A percentile compares a stretch with the other conserved stretches of the same genome.
phyloP scores from a whole-genome alignment of 2,329 filamentous ascomycete genomes.

The Arthrinium phaeospermum region DNA sequence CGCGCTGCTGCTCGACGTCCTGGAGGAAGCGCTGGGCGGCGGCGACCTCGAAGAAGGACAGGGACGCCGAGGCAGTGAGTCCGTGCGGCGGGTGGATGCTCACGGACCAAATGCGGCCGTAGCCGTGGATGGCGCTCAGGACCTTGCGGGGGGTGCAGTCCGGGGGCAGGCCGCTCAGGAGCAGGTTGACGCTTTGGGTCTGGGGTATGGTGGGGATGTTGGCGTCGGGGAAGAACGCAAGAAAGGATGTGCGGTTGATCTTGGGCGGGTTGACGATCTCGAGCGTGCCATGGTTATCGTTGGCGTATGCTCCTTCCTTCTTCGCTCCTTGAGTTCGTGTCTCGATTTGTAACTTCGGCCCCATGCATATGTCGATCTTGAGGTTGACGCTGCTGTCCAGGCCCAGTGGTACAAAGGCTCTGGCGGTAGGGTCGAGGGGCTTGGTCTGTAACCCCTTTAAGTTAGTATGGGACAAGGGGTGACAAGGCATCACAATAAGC shows the following conservation, averaged over 20 bases:
- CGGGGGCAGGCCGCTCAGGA: neutral
- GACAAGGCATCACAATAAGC: neutral
- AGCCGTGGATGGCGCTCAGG: neutral
- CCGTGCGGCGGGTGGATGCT: neutral
- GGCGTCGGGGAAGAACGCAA: neutral
- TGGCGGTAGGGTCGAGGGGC: neutral
- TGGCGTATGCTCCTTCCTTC: neutral
- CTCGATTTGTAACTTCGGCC: neutral
- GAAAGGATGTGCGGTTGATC: neutral
- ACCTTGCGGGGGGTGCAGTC: neutral
- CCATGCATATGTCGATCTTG: neutral
- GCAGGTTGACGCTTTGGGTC: neutral
- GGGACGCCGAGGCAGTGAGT: neutral
- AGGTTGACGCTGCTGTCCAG: neutral
- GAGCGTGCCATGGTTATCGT: neutral
- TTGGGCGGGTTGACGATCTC: neutral
- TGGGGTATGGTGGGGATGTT: neutral
- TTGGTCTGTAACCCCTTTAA: neutral
- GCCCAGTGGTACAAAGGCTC: neutral
- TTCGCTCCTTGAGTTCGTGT: neutral
- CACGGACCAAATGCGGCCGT: conserved; percentile 2
- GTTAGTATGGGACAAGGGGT: neutral
- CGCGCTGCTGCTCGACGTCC: neutral
- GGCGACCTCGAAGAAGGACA: conserved; percentile 12
- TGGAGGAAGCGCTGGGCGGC: neutral